Evolutionary conservation across 164 flowering plant genomes (phyloP).

Genomic region (Taxillus chinensis): DNA sequence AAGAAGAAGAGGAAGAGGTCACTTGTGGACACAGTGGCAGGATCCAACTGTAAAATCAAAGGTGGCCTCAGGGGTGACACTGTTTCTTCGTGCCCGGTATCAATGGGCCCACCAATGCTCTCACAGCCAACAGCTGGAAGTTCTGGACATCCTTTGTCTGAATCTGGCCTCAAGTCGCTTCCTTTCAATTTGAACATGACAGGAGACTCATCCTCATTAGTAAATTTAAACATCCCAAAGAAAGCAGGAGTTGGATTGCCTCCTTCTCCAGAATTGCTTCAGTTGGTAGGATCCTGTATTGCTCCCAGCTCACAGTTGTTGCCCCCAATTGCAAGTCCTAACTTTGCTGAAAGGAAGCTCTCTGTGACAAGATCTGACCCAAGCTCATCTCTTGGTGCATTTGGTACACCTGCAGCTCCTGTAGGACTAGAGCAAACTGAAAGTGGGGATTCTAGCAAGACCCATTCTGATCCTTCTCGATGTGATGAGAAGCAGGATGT

Average conservation of each 20-base stretch:
- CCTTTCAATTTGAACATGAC: slow-evolving; percentile 20
- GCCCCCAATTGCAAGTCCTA: slow-evolving; percentile 19
- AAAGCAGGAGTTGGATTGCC: slow-evolving; percentile 26
- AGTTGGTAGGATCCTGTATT: slow-evolving; percentile 53
- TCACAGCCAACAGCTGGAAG: slow-evolving; percentile 14
- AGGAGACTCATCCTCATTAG: slow-evolving; percentile 26
- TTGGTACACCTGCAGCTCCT: slow-evolving; percentile 8
- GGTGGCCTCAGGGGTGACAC: slow-evolving; percentile 15
- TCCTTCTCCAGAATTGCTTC: slow-evolving; percentile 64
- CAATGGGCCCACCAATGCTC: slow-evolving; percentile 16
- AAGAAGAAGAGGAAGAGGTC: slow-evolving; percentile 35
- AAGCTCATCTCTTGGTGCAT: slow-evolving; percentile 9
- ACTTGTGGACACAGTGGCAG: slow-evolving; percentile 18
- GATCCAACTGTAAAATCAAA: slow-evolving; percentile 21
- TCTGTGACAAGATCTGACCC: slow-evolving; percentile 18
- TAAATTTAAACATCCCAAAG: slow-evolving; percentile 16
- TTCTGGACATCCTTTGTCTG: slow-evolving; percentile 25
- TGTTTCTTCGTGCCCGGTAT: slow-evolving; percentile 27
- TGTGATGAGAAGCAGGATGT: slow-evolving; percentile 14
- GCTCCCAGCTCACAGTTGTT: slow-evolving; percentile 37
- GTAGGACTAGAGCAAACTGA: slow-evolving; percentile 17
- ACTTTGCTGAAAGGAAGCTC: slow-evolving; percentile 17
- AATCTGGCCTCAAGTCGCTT: slow-evolving; percentile 28
- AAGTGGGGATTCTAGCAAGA: slow-evolving; percentile 50
- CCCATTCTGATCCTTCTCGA: slow-evolving; percentile 32